These are phyloP conservation scores for Vitis amurensis DNA, from an alignment of 164 flowering plant genomes.

Conservation along the genomic window DNA sequence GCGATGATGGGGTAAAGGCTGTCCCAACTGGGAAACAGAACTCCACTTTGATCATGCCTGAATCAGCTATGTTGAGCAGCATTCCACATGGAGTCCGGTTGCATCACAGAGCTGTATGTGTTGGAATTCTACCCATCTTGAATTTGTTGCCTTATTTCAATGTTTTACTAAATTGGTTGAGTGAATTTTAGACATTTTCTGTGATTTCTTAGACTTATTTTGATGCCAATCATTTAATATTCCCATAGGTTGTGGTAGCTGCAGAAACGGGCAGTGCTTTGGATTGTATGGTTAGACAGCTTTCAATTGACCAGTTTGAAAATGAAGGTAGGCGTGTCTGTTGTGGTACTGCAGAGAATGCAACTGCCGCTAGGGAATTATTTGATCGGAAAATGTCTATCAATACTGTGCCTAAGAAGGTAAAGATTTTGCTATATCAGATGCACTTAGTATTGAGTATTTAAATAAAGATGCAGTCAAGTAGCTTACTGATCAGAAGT, in stretches of 20 bases:
- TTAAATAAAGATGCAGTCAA: no score
- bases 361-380: conserved; percentile 92
- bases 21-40: conserved; percentile 86
- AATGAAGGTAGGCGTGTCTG: conserved; percentile 98
- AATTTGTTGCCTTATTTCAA: background rate
- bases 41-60: conserved; percentile 55
- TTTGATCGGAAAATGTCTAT: conserved; percentile 95
- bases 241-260: conserved; percentile 78
- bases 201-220: no score
- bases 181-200: no score
- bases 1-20: conserved; percentile 91
- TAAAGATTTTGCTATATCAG: conserved; percentile 19
- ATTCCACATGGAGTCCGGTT: conserved; percentile 64
- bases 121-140: conserved; percentile 6
- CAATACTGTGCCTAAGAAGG: conserved; percentile 98
- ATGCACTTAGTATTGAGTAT: no score
- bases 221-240: no score
- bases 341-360: conserved; percentile 97
- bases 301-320: conserved; percentile 88
- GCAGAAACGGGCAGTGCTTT: conserved; percentile 92
- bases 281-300: conserved; percentile 83
- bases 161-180: no score
- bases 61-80: conserved; percentile 52
- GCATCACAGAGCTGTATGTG: conserved; percentile 94
- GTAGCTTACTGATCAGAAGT: no score